These are phyloP conservation scores for Aquilaria yunnanensis DNA, from an alignment of 345 rosid species.

Conservation along the genomic window DNA sequence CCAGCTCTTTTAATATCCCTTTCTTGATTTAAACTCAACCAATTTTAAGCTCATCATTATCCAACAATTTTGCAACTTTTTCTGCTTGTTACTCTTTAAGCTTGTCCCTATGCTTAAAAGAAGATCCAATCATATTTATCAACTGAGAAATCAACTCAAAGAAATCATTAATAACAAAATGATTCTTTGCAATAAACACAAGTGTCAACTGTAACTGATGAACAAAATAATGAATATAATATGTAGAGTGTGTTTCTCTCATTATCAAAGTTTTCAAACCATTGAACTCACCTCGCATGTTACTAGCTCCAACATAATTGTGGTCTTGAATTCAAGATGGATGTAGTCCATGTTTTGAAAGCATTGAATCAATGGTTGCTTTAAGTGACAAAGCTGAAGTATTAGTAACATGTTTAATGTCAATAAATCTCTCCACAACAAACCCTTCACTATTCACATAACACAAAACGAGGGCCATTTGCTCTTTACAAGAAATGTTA, in stretches of 20 bases:
- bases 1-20: too few relatives aligned
- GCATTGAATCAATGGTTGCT: not conserved
- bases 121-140: too few relatives aligned
- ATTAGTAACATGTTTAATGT: not conserved
- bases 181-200: too few relatives aligned
- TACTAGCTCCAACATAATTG: not conserved
- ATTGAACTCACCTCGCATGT: not conserved
- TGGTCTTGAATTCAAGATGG: not conserved
- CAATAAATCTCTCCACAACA: constrained; percentile 9
- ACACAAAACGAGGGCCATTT: not conserved
- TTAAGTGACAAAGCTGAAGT: constrained; percentile 5
- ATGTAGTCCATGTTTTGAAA: not conserved
- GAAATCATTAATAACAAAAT: too few relatives aligned
- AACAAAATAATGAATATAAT: too few relatives aligned
- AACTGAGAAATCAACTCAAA: too few relatives aligned
- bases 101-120: not conserved
- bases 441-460: constrained; percentile 1
- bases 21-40: not conserved
- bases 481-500: not conserved
- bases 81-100: not conserved
- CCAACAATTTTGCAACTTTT: not conserved
- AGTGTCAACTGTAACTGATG: too few relatives aligned
- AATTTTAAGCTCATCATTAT: not conserved
- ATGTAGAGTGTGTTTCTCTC: too few relatives aligned
- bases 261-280: too few relatives aligned